Evolutionary conservation across 2,329 filamentous ascomycete species (phyloP).

Genomic region (Aschersonia sp.): DNA sequence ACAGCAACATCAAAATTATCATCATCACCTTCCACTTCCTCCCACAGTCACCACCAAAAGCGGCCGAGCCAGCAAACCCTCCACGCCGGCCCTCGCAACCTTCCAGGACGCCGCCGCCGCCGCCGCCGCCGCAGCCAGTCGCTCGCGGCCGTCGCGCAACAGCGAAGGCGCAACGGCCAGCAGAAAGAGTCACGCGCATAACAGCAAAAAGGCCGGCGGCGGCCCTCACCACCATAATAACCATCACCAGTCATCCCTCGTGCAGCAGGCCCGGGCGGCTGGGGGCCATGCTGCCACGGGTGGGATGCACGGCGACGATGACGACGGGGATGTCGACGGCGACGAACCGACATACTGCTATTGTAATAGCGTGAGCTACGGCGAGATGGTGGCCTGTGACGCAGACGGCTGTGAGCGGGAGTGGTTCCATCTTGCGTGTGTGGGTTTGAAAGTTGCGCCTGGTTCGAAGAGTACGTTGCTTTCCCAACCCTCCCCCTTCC

Average conservation of each 20-base stretch:
- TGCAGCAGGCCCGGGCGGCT: slow-evolving; percentile 13
- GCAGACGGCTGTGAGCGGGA: slow-evolving; percentile 57
- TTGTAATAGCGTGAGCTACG: slow-evolving; percentile 67
- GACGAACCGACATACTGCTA: slow-evolving; percentile 68
- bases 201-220: slow-evolving; percentile 34
- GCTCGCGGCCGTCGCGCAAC: slow-evolving; percentile 39
- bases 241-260: slow-evolving; percentile 9
- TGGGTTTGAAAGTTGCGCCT: slow-evolving; percentile 66
- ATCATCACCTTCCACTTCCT: slow-evolving; percentile 21
- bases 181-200: slow-evolving; percentile 38
- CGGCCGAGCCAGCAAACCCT: slow-evolving; percentile 51
- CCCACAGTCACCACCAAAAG: slow-evolving; percentile 46
- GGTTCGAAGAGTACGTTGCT: slow-evolving; percentile 52
- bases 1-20: slow-evolving; percentile 15
- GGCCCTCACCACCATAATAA: too few relatives aligned
- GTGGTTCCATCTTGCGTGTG: slow-evolving; percentile 76
- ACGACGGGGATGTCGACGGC: slow-evolving; percentile 47
- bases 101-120: slow-evolving; percentile 33
- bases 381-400: slow-evolving; percentile 75
- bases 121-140: slow-evolving; percentile 13
- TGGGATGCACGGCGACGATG: slow-evolving; percentile 23
- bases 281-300: slow-evolving; percentile 27
- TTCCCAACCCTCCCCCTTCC: not conserved
- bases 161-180: slow-evolving; percentile 17
- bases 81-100: slow-evolving; percentile 44